Conservation (phyloP, 345 rosid species). For the Gossypium anomalum region DNA sequence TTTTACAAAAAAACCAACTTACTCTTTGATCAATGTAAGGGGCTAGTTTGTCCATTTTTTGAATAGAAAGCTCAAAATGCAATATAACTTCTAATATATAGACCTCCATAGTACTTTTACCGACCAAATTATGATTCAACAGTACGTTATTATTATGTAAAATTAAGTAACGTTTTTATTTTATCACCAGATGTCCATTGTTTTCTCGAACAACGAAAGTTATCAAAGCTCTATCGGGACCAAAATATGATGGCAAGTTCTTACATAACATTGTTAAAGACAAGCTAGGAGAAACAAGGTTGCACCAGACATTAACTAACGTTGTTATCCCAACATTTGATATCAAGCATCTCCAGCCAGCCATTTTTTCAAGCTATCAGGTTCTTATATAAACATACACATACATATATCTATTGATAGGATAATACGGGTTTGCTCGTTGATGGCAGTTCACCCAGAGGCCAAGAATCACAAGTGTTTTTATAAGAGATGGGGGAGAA, state of each 20-base stretch:
- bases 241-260: conserved; percentile 53
- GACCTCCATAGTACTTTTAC: too few relatives aligned
- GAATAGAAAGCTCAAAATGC: rapidly evolving
- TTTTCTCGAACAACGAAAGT: conserved; percentile 29
- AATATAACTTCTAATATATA: too few relatives aligned
- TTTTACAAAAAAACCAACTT: too few relatives aligned
- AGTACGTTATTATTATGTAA: too few relatives aligned
- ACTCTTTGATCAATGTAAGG: too few relatives aligned
- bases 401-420: too few relatives aligned
- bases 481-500: too few relatives aligned
- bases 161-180: neutral
- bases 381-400: conserved; percentile 16
- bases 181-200: conserved; percentile 14
- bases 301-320: neutral
- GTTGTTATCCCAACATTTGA: neutral
- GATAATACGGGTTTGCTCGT: too few relatives aligned
- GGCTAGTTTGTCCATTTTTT: neutral
- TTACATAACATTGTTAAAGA: conserved; percentile 37
- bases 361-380: conserved; percentile 55
- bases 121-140: neutral
- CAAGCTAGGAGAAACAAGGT: neutral
- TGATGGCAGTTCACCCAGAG: too few relatives aligned
- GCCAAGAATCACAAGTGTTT: too few relatives aligned
- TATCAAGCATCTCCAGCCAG: conserved; percentile 42
- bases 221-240: conserved; percentile 46